Percentiles rank a stretch among this genome's conserved stretches.
Evolutionary conservation across 306 rosid species (phyloP).

Genomic region (Pyrus communis): DNA sequence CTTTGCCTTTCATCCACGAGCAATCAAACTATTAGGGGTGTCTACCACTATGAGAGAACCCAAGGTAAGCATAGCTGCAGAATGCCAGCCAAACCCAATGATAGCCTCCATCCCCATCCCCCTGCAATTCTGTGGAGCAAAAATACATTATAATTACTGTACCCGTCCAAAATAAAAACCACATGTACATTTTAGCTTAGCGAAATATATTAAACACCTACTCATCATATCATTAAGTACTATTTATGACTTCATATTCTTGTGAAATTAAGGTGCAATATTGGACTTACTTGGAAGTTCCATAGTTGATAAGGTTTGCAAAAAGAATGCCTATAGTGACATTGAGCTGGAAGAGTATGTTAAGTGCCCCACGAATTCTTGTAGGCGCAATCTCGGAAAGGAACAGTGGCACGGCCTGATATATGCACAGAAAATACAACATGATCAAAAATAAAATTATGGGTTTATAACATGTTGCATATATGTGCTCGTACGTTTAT

Average conservation of each 20-base stretch:
- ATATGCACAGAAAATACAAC: not conserved
- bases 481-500: too few relatives aligned
- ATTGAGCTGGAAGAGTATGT: slow-evolving; percentile 71
- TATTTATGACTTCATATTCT: too few relatives aligned
- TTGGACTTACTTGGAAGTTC: slow-evolving; percentile 34
- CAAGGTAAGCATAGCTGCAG: slow-evolving; percentile 28
- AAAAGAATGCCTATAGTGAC: slow-evolving; percentile 75
- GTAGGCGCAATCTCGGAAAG: slow-evolving; percentile 84
- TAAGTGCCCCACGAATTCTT: slow-evolving; percentile 76
- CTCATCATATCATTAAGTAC: slow-evolving; percentile 5
- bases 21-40: slow-evolving; percentile 49
- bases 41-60: slow-evolving; percentile 43
- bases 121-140: slow-evolving; percentile 24
- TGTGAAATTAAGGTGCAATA: too few relatives aligned
- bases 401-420: slow-evolving; percentile 78
- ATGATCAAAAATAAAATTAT: too few relatives aligned
- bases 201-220: too few relatives aligned
- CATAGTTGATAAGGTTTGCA: slow-evolving; percentile 36
- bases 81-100: slow-evolving; percentile 41
- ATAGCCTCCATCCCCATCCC: slow-evolving; percentile 72
- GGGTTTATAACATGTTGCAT: too few relatives aligned
- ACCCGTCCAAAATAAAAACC: too few relatives aligned
- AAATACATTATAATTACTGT: not conserved
- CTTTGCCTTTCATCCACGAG: slow-evolving; percentile 49
- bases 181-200: too few relatives aligned